phyloP scores from a whole-genome alignment of 2,329 filamentous ascomycete genomes.

The Xylariaceae sp. region DNA sequence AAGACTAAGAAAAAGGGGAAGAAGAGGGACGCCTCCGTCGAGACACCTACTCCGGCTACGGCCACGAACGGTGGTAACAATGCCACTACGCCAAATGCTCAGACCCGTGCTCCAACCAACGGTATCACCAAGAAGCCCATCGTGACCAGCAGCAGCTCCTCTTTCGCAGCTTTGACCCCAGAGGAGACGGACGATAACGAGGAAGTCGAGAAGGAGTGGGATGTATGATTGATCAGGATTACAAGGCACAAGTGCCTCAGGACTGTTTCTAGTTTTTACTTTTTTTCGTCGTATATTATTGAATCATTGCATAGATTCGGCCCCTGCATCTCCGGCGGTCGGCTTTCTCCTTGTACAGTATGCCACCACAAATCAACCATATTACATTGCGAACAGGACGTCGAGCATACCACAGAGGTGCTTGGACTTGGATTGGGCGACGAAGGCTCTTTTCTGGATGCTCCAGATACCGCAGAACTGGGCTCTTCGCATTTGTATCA shows the following conservation, averaged over 20 bases:
- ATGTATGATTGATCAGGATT: slow-evolving; percentile 32
- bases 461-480: slow-evolving; percentile 20
- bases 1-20: slow-evolving; percentile 46
- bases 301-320: slow-evolving; percentile 21
- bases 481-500: slow-evolving; percentile 24
- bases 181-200: slow-evolving; percentile 37
- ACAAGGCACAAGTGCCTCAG: slow-evolving; percentile 3
- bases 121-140: slow-evolving; percentile 34
- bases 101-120: slow-evolving; percentile 28
- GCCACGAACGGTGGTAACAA: slow-evolving; percentile 22
- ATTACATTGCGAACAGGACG: slow-evolving; percentile 18
- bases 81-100: slow-evolving; percentile 21
- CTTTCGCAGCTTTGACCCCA: slow-evolving; percentile 38
- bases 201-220: slow-evolving; percentile 39
- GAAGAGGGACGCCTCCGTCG: slow-evolving; percentile 47
- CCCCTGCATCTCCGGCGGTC: slow-evolving; percentile 12
- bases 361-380: slow-evolving; percentile 9
- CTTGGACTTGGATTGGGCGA: slow-evolving; percentile 30
- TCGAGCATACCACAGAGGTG: slow-evolving; percentile 19
- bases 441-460: slow-evolving; percentile 22
- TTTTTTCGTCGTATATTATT: slow-evolving; percentile 17
- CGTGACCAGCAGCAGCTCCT: slow-evolving; percentile 37
- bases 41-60: slow-evolving; percentile 31
- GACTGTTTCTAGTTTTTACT: slow-evolving; percentile 20
- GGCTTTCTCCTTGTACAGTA: slow-evolving; percentile 32